These are phyloP conservation scores for Pseudogymnoascus sp. DNA, from an alignment of 2,329 filamentous ascomycete species.

Conservation along the genomic window DNA sequence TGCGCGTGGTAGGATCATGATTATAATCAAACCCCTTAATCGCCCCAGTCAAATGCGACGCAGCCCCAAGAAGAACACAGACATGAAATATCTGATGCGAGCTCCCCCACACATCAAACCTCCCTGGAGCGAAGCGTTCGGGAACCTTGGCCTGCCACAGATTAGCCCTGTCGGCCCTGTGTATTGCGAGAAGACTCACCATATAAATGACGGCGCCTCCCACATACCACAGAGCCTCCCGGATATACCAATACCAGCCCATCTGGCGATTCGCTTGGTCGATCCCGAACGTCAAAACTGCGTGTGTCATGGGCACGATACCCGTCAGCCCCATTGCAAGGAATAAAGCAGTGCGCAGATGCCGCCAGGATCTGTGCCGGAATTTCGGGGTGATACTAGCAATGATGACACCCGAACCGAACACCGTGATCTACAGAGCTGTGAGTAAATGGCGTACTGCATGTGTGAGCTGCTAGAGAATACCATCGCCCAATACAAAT, in stretches of 20 bases:
- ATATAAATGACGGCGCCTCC: not conserved
- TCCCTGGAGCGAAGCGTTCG: not conserved
- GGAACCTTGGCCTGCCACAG: not conserved
- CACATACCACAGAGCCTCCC: not conserved
- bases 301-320: conserved; percentile 3
- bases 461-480: not conserved
- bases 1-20: not conserved
- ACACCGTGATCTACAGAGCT: conserved; percentile 4
- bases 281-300: not conserved
- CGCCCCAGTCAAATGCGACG: not conserved
- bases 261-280: not conserved
- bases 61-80: not conserved
- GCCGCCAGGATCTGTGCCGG: conserved; percentile 3
- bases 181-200: not conserved
- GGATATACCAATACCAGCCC: conserved; percentile 4
- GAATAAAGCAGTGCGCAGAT: not conserved
- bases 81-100: conserved; percentile 3
- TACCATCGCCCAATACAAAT: conserved; percentile 7
- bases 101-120: not conserved
- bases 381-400: conserved; percentile 5
- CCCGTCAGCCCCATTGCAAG: not conserved
- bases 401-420: not conserved
- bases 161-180: not conserved
- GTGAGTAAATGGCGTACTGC: not conserved
- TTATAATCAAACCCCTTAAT: conserved; percentile 3